Percentiles rank a stretch among this genome's conserved stretches.
Evolutionary conservation across 352 stramenopile genomes (phyloP).

Genomic region (Phytophthora tentaculata): DNA sequence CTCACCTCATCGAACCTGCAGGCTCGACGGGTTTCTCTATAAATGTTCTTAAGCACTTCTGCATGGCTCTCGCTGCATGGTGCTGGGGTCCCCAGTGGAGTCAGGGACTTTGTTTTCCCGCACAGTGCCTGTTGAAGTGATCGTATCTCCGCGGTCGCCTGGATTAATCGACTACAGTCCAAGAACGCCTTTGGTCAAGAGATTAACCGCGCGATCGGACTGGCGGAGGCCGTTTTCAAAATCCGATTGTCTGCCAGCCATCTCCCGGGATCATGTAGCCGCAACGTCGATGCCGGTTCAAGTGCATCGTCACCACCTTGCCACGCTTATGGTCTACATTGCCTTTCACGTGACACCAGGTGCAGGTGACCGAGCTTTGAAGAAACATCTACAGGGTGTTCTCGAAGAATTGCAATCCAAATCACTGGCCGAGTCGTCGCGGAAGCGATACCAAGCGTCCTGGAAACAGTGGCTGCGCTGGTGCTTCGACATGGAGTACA

Average conservation of each 20-base stretch:
- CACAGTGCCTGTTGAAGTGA: constrained; percentile 4
- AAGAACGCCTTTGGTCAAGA: background rate
- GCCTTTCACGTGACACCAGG: background rate
- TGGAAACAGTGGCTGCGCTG: background rate
- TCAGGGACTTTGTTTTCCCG: background rate
- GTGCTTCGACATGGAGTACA: background rate
- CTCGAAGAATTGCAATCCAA: background rate
- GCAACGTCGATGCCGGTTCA: background rate
- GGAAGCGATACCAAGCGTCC: background rate
- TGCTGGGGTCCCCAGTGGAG: background rate
- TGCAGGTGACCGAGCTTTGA: background rate
- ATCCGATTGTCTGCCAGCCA: background rate
- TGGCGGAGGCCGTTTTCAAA: background rate
- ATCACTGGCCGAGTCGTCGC: background rate
- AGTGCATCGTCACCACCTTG: background rate
- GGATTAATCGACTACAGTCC: background rate
- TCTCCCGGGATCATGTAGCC: constrained; percentile 1
- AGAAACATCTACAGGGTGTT: background rate
- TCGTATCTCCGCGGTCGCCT: background rate
- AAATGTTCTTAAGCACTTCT: constrained; percentile 3
- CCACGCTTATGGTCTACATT: constrained; percentile 2
- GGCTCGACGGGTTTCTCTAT: background rate
- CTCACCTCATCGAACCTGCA: background rate
- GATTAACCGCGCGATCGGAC: background rate
- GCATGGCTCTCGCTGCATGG: constrained; percentile 3